Evolutionary conservation across 257 asterid genomes (phyloP), one percentile per base, ranked within the genome.

Genomic region (Coffea canephora): DNA sequence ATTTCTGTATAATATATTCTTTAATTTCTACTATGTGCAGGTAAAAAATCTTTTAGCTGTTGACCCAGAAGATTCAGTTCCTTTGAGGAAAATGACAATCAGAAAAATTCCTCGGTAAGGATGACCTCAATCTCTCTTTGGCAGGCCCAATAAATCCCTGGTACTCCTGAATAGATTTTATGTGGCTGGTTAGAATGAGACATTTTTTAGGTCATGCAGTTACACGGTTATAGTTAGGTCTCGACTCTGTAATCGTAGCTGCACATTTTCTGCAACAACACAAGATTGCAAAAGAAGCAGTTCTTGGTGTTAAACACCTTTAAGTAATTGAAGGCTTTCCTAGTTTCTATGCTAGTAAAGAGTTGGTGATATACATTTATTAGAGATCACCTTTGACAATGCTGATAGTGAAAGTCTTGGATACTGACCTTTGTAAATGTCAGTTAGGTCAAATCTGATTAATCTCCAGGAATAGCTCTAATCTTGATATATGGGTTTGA

Each of bases 11-110:
- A 46, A 18, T 48, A 75, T 64, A 65, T 74, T 6, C 31, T 65
- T 39, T 31, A 41, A 16, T 82, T 66, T 79, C 73, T 52, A 55
- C 62, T 12, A 21, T 75, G 4, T 77, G 81, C 91, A 96, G 99
- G 98, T 96, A 57, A 96, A 96, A 83, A 96, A 91, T 87, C 97
- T 96, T 72, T 85, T 96, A 82, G 97, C 97, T 25, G 99, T 94
- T 86, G 91, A 92, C 70, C 95, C 97, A 9, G 90, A 89, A 50
- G 95, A 91, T 79, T 87, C 92, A 34, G 99, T 94, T 81, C 97
- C 99, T 69, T 76, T 94, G 77, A 89, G 98, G 83, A 96, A 93
- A 89, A 94, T 94, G 99, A 80, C 89, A 71, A 82, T 94, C 16
- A 85, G 99, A 86, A 96, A 94, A 83, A 92, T 96, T 65, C 99